phyloP scores from a whole-genome alignment of 75 land plant species.

The Pseudotsuga menziesii region DNA sequence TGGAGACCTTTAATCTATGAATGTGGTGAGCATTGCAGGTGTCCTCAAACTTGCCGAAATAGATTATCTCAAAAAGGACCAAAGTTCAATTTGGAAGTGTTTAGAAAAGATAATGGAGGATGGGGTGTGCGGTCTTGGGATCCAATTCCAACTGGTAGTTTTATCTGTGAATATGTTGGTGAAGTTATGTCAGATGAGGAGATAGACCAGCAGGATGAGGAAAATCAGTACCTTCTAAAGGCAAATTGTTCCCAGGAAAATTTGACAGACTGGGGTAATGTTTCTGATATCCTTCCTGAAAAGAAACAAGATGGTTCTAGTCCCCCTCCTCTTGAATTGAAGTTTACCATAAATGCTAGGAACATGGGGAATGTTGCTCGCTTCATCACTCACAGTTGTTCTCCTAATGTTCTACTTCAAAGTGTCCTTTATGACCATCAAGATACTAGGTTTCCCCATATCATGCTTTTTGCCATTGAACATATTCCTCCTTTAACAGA shows the following conservation, averaged over 20 bases:
- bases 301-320: conserved; percentile 9
- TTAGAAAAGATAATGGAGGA: conserved; percentile 38
- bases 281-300: conserved; percentile 8
- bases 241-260: not conserved
- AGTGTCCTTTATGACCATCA: conserved; percentile 44
- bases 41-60: conserved; percentile 19
- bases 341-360: conserved; percentile 45
- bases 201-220: conserved; percentile 5
- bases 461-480: conserved; percentile 61
- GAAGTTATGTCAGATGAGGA: conserved; percentile 11
- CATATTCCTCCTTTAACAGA: conserved; percentile 81
- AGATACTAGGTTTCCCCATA: conserved; percentile 42
- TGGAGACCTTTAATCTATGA: conserved; percentile 27
- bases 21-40: conserved; percentile 32
- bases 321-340: conserved; percentile 4
- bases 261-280: conserved; percentile 22
- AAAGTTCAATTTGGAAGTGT: conserved; percentile 35
- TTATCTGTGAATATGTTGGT: conserved; percentile 46
- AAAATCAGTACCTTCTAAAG: conserved; percentile 12
- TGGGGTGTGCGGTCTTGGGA: conserved; percentile 55
- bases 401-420: conserved; percentile 68
- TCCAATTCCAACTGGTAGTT: conserved; percentile 36
- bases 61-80: conserved; percentile 29
- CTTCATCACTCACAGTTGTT: conserved; percentile 84
- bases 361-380: conserved; percentile 67